Percentiles rank a stretch among this genome's conserved stretches.
These are phyloP conservation scores for Solanum gandarillasii DNA, from an alignment of 257 asterid genomes.

Conservation along the genomic window DNA sequence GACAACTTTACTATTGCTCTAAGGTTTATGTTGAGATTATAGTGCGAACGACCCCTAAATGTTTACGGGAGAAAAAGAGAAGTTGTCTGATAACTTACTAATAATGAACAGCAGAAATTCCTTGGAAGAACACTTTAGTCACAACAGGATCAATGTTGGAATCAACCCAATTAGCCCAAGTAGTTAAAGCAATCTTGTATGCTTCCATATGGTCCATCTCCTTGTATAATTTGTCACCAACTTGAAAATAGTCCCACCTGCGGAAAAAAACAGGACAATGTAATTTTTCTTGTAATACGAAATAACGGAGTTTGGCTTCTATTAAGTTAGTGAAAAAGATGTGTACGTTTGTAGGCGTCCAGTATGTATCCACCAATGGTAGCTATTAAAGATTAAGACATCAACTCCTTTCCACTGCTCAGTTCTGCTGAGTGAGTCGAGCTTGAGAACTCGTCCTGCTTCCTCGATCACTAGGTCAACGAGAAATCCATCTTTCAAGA, in stretches of 20 bases:
- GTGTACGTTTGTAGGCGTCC: constrained; percentile 34
- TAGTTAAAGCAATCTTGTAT: constrained; percentile 41
- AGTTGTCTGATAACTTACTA: constrained; percentile 22
- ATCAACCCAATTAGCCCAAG: constrained; percentile 74
- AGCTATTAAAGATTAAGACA: constrained; percentile 51
- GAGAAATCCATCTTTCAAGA: constrained; percentile 47
- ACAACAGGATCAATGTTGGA: constrained; percentile 36
- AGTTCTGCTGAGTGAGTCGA: constrained; percentile 37
- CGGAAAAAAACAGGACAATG: neutral
- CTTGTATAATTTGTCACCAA: neutral
- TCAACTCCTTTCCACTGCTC: constrained; percentile 36
- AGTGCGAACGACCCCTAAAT: neutral
- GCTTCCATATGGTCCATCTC: constrained; percentile 51
- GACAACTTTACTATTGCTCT: neutral
- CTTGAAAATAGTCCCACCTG: neutral
- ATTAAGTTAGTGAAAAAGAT: neutral
- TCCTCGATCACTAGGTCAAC: constrained; percentile 34
- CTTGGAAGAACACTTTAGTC: constrained; percentile 56
- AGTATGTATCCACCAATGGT: constrained; percentile 84
- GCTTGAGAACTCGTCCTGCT: constrained; percentile 31
- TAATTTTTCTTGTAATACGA: neutral
- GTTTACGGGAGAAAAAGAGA: neutral
- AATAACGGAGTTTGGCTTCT: neutral
- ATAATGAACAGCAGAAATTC: constrained; percentile 53
- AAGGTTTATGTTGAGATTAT: neutral